phyloP scores from a whole-genome alignment of 208 protist species.

The Acanthamoeba culbertsoni region DNA sequence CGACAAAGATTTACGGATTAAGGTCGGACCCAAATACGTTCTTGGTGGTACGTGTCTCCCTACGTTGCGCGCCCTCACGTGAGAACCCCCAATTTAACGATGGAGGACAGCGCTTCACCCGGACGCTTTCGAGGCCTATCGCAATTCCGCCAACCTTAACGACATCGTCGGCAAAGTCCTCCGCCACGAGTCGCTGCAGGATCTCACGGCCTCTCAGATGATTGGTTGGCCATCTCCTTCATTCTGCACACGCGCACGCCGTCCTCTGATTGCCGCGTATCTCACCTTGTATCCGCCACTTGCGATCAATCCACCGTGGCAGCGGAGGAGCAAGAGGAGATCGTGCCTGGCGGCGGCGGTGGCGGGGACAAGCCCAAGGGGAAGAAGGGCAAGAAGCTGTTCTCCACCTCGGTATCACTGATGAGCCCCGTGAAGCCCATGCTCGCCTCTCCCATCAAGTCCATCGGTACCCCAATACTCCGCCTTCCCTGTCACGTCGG shows the following conservation, averaged over 20 bases:
- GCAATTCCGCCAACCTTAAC: constrained; percentile 8
- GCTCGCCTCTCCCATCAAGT: constrained; percentile 37
- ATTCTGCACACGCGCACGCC: constrained; percentile 13
- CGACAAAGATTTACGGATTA: constrained; percentile 70
- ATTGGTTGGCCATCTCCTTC: constrained; percentile 53
- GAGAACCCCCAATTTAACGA: too few species aligned
- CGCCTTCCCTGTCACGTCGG: too few species aligned
- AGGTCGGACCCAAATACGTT: constrained; percentile 64
- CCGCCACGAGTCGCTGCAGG: background rate
- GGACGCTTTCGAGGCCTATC: constrained; percentile 63
- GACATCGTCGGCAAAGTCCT: background rate
- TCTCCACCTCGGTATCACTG: constrained; percentile 22
- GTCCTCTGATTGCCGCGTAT: too few species aligned
- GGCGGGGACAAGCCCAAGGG: background rate
- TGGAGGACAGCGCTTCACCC: constrained; percentile 69
- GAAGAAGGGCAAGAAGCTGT: background rate
- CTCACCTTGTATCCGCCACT: too few species aligned
- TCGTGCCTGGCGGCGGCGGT: too few species aligned
- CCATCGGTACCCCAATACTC: too few species aligned
- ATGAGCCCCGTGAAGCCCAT: constrained; percentile 77
- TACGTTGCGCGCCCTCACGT: too few species aligned
- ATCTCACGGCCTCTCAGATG: background rate
- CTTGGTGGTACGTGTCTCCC: background rate
- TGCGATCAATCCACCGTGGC: background rate
- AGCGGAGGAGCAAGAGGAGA: background rate